Evolutionary conservation across 1,284 basidiomycete species (phyloP), one percentile per base, ranked within the genome.

Genomic region (Pseudozyma tsukubaensis): DNA sequence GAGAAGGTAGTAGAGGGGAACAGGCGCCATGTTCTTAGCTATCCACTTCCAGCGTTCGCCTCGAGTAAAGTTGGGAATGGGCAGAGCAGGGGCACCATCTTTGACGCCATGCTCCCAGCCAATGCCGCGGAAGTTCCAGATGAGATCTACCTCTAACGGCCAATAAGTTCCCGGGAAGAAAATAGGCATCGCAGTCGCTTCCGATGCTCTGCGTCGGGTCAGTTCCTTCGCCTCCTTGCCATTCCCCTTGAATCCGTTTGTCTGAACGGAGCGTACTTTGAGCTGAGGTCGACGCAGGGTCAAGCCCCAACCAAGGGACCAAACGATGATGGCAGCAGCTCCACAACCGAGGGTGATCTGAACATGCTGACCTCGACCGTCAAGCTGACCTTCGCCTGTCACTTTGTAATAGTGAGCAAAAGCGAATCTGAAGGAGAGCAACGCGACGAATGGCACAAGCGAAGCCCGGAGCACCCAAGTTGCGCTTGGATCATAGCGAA

Each of bases 71-170:
- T 45, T 37, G 19, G 32, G 66, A 5, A 58, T 47, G n/a, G 71
- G 71, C 0, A 59, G 37, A 14, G 66, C 65, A n/a, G 63, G 64
- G 0, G 54, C 40, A 9, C 47, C 53, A 13, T 56, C 42, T n/a
- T 57, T 62, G 16, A 72, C 43, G 24, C 76, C 76, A 21, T 69
- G 50, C 42, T 67, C 50, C 76, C 76, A 78, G 16, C 76, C 76
- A 1, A 73, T 14, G 2, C 58, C 73, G n/a, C 76, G 55, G n/a
- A 71, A 9, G 34, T 70, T 71, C 21, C 55, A 12, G 18, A 74
- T 50, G 9, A 72, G 48, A 45, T 78, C 76, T 7, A 76, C 43
- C 50, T 66, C 73, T 19, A 75, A 43, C 2, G 66, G 70, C 14
- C 48, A 34, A 10, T 32, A 32, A 4, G 72, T 75, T 4, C 70